Conservation (phyloP, 805 yeast species). For the Phaffomyces antillensis region DNA sequence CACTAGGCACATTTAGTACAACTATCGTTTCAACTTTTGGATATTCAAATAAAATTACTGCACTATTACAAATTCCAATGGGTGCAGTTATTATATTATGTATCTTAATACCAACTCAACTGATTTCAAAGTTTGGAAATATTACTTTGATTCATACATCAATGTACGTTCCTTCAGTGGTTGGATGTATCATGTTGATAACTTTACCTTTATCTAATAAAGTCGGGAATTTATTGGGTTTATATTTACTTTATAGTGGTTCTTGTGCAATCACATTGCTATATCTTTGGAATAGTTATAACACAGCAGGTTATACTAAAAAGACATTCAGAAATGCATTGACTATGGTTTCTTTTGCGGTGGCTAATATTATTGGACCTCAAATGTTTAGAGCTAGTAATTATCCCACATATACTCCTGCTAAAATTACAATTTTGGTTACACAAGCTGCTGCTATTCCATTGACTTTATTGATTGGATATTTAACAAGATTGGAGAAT, state of each 20-base stretch:
- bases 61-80: constrained; percentile 45
- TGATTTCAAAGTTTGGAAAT: constrained; percentile 28
- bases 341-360: constrained; percentile 46
- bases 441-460: constrained; percentile 41
- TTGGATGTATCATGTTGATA: constrained; percentile 40
- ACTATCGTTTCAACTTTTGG: constrained; percentile 16
- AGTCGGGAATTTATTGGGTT: constrained; percentile 39
- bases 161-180: constrained; percentile 41
- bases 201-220: constrained; percentile 27
- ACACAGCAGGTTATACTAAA: constrained; percentile 55
- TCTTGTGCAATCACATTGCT: constrained; percentile 48
- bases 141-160: constrained; percentile 29
- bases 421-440: constrained; percentile 47
- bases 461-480: constrained; percentile 33
- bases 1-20: constrained; percentile 23
- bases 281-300: constrained; percentile 50
- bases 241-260: constrained; percentile 45
- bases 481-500: constrained; percentile 40
- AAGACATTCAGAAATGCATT: constrained; percentile 42
- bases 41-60: constrained; percentile 27
- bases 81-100: constrained; percentile 41
- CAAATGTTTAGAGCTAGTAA: constrained; percentile 45
- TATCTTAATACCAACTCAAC: constrained; percentile 31
- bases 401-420: constrained; percentile 48
- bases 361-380: constrained; percentile 54